phyloP scores from a whole-genome alignment of 352 stramenopile species.

The Globisporangium canariense region DNA sequence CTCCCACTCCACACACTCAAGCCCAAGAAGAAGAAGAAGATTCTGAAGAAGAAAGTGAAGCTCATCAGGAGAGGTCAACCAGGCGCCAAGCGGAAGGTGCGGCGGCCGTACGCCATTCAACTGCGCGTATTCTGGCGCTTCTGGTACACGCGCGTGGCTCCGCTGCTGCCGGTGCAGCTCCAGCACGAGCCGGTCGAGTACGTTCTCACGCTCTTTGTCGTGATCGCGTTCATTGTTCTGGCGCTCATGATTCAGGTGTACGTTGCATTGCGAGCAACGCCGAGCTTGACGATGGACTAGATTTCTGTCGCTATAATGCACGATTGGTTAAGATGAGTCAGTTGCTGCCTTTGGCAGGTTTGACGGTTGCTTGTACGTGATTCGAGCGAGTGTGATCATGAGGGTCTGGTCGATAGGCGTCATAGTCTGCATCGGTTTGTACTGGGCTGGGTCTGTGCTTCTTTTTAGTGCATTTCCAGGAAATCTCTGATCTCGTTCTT shows the following conservation, averaged over 20 bases:
- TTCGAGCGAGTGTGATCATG: background rate
- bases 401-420: background rate
- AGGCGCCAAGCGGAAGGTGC: background rate
- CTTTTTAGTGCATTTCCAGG: background rate
- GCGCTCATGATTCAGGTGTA: slow-evolving; percentile 12
- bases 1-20: background rate
- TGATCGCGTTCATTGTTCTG: slow-evolving; percentile 11
- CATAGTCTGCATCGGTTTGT: background rate
- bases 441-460: too few relatives aligned
- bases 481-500: background rate
- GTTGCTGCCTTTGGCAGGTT: background rate
- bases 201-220: slow-evolving; percentile 6
- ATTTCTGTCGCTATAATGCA: background rate
- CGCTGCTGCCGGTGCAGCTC: slow-evolving; percentile 9
- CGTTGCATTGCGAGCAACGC: slow-evolving; percentile 1
- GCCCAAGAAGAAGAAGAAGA: slow-evolving; percentile 1
- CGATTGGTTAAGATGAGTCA: background rate
- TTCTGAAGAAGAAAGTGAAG: background rate
- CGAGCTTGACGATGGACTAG: background rate
- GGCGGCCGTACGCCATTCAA: background rate
- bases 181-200: slow-evolving; percentile 13
- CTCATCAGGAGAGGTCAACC: background rate
- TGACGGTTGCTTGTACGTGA: background rate
- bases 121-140: slow-evolving; percentile 10
- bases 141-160: slow-evolving; percentile 11